Evolutionary conservation across 768 basidiomycete species (phyloP), one percentile per base, ranked within the genome.

Genomic region (Xerocomellus dryophilus): DNA sequence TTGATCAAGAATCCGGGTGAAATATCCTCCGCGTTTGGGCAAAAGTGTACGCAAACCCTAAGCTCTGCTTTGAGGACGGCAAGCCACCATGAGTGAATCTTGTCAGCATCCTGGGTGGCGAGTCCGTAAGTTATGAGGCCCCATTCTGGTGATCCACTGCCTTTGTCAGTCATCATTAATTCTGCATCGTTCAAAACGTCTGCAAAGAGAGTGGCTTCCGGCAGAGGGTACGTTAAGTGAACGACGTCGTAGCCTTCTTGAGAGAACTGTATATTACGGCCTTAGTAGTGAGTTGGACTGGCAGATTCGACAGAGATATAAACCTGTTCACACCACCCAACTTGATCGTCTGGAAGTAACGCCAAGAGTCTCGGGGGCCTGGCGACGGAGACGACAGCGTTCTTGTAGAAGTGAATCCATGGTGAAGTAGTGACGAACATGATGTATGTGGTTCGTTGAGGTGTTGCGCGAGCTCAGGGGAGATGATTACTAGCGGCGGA

Each of bases 231-330:
- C 2, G 57, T 32, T 10, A 74, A 48, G 31, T 71, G 72, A 10
- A 69, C 48, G 17, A 74, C 67, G n/a, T 66, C 57, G 54, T 76
- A 74, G 25, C 75, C 75, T 56, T 77, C 76, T 51, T 73, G 70
- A 31, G 74, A 58, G 54, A 71, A 68, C 70, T 74, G 48, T n/a
- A 32, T 11, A 25, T 47, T 23, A 41, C 12, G 20, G 40, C 15
- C 5, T 25, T 20, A 20, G 55, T 20, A 20, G 55, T 50, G 27
- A 61, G 43, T 17, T 27, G 9, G 25, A 15, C 12, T 25, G 14
- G 17, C 3, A 43, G 27, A 25, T 39, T 40, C 12, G 40, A 12
- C 40, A 39, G 10, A 7, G 12, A 25, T 50, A 14, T 32, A 20
- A 34, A 73, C 74, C 63, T 75, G 74, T 50, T 71, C 61, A 50